A percentile compares a stretch with the other conserved stretches of the same genome.
phyloP scores from a whole-genome alignment of 2,329 filamentous ascomycete species.

The Trichoderma sp. region DNA sequence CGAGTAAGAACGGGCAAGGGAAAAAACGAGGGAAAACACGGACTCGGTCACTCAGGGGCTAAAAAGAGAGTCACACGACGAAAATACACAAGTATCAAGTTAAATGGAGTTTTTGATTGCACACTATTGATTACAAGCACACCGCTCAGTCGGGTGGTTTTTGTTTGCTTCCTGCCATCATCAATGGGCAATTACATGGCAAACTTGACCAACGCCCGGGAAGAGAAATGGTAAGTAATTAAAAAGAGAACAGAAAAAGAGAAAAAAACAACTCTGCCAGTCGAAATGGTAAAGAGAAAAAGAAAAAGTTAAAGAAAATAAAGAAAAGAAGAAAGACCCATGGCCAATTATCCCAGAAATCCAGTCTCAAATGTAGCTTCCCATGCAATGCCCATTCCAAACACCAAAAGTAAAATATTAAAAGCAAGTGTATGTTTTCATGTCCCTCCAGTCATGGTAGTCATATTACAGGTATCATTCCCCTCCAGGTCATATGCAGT shows the following conservation, averaged over 20 bases:
- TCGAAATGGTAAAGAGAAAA: background rate
- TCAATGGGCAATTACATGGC: background rate
- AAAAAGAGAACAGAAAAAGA: background rate
- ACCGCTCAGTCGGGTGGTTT: background rate
- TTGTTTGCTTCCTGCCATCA: background rate
- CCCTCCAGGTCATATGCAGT: background rate
- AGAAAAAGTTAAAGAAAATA: background rate
- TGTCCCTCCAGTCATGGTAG: background rate
- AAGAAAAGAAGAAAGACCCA: background rate
- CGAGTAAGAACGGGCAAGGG: background rate
- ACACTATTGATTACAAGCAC: slow-evolving; percentile 3
- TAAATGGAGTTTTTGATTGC: background rate
- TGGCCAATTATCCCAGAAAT: background rate
- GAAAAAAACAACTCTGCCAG: background rate
- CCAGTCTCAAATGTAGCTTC: background rate
- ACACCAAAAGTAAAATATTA: background rate
- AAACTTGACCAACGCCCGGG: background rate
- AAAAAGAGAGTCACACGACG: background rate
- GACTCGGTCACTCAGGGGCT: background rate
- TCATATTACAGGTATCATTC: slow-evolving; percentile 14
- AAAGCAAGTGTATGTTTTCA: background rate
- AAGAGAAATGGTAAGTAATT: background rate
- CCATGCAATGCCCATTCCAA: background rate
- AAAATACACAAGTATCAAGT: background rate
- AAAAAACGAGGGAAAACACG: background rate